These are phyloP conservation scores for Elongisporangium prolatum DNA, from an alignment of 352 stramenopile genomes.

Conservation along the genomic window DNA sequence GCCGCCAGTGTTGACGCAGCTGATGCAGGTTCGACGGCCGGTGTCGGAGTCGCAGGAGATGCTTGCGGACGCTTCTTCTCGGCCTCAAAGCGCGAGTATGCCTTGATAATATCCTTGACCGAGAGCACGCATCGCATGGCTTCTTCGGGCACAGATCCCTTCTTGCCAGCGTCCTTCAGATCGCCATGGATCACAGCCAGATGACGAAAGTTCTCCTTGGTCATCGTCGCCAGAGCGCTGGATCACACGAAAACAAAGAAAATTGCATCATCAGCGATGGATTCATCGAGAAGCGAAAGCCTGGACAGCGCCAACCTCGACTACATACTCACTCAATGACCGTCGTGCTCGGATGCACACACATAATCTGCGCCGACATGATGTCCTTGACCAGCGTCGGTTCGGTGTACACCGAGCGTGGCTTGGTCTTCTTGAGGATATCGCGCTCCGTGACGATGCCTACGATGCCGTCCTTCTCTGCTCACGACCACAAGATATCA, in stretches of 20 bases:
- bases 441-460: constrained; percentile 84
- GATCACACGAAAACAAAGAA: constrained; percentile 1
- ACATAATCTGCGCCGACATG: constrained; percentile 86
- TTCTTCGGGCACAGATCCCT: constrained; percentile 70
- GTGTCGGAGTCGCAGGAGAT: neutral
- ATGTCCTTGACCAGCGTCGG: constrained; percentile 68
- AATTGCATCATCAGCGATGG: neutral
- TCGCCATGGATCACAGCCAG: constrained; percentile 79
- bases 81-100: constrained; percentile 60
- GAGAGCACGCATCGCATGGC: constrained; percentile 83
- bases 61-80: constrained; percentile 31
- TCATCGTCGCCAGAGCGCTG: constrained; percentile 80
- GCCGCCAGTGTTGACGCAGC: neutral
- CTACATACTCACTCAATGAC: constrained; percentile 64
- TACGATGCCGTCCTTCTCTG: constrained; percentile 60
- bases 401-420: constrained; percentile 33
- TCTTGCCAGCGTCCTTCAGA: constrained; percentile 64
- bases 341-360: constrained; percentile 70
- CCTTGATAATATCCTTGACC: constrained; percentile 83
- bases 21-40: neutral
- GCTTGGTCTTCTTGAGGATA: constrained; percentile 72
- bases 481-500: neutral
- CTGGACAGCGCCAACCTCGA: neutral
- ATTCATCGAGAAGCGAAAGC: neutral
- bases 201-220: constrained; percentile 84